Percentiles rank a stretch among this genome's conserved stretches.
These are phyloP conservation scores for Picea sitchensis DNA, from an alignment of 75 land plant genomes.

Conservation along the genomic window DNA sequence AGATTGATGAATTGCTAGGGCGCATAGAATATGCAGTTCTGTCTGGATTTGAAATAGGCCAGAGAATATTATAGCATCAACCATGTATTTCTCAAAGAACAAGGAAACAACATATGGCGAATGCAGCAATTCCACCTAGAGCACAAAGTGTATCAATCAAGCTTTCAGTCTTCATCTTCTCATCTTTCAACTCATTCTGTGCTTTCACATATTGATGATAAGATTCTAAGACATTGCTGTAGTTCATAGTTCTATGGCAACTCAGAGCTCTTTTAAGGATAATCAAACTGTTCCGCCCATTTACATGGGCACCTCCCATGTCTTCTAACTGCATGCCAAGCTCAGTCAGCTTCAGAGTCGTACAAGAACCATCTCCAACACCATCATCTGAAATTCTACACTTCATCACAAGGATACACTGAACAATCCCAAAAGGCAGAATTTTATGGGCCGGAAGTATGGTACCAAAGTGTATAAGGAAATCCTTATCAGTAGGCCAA, in stretches of 20 bases:
- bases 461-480: constrained; percentile 28
- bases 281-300: constrained; percentile 29
- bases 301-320: constrained; percentile 26
- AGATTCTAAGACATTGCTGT: constrained; percentile 12
- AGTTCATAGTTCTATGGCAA: constrained; percentile 19
- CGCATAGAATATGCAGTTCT: too few relatives aligned
- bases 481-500: constrained; percentile 49
- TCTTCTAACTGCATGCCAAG: constrained; percentile 43
- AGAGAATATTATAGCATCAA: too few relatives aligned
- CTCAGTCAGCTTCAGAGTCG: constrained; percentile 25
- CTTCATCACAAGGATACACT: constrained; percentile 33
- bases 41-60: too few relatives aligned
- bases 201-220: constrained; percentile 13
- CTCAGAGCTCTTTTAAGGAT: constrained; percentile 17
- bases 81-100: too few relatives aligned
- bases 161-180: constrained; percentile 20
- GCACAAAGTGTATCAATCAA: constrained; percentile 20
- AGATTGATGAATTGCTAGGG: too few relatives aligned
- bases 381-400: constrained; percentile 6
- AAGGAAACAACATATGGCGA: constrained; percentile 18
- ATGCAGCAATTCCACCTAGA: constrained; percentile 19
- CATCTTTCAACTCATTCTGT: constrained; percentile 13
- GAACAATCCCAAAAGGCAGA: constrained; percentile 5
- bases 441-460: constrained; percentile 19
- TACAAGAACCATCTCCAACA: neutral